Percentiles rank a stretch among this genome's conserved stretches.
These are phyloP conservation scores for Colletotrichum tofieldiae DNA, from an alignment of 2,329 filamentous ascomycete species.

Conservation along the genomic window DNA sequence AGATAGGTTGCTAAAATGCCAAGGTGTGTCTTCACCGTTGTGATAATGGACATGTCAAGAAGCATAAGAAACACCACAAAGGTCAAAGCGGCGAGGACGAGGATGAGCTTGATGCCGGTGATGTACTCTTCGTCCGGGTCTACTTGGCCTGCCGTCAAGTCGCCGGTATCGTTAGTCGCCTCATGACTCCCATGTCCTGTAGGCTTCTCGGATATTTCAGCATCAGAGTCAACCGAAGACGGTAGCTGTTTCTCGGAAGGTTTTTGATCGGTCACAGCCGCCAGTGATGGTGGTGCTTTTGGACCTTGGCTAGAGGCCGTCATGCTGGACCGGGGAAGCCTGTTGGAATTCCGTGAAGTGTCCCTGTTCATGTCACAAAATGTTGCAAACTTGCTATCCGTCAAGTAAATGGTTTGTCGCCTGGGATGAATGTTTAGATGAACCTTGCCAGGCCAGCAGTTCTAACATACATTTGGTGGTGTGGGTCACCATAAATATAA, in stretches of 20 bases:
- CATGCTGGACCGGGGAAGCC: neutral
- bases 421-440: neutral
- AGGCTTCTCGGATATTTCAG: neutral
- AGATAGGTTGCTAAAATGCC: neutral
- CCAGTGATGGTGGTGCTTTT: too few species aligned
- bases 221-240: neutral
- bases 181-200: neutral
- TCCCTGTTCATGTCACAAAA: neutral
- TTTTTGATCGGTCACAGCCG: neutral
- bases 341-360: neutral
- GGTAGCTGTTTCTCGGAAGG: neutral
- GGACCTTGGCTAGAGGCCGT: neutral
- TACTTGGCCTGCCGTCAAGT: neutral
- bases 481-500: neutral
- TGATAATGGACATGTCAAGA: slow-evolving; percentile 68
- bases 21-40: slow-evolving; percentile 57
- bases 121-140: slow-evolving; percentile 45
- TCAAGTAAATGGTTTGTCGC: neutral
- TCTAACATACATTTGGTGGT: neutral
- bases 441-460: neutral
- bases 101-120: slow-evolving; percentile 52
- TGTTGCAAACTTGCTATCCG: neutral
- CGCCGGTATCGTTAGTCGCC: neutral
- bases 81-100: slow-evolving; percentile 57
- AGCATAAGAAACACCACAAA: slow-evolving; percentile 64